These are phyloP conservation scores for Diddensiella caesifluorescens DNA, from an alignment of 805 yeast genomes.

Conservation along the genomic window DNA sequence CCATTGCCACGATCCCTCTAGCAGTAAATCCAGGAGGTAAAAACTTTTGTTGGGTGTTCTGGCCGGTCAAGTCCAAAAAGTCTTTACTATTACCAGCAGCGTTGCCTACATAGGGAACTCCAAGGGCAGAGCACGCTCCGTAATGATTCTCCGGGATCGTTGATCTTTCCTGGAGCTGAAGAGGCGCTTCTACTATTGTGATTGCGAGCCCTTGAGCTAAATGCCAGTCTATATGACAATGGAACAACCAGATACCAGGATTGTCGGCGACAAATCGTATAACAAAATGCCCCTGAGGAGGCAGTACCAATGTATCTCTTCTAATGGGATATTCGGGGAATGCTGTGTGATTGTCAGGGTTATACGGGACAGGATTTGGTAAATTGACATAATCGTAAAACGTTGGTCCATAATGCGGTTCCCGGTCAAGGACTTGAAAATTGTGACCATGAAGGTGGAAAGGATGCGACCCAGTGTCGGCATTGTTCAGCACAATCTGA, in stretches of 20 bases:
- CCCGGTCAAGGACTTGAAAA: constrained; percentile 74
- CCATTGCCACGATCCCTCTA: constrained; percentile 88
- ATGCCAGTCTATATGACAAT: constrained; percentile 99
- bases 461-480: constrained; percentile 90
- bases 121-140: constrained; percentile 52
- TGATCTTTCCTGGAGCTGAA: constrained; percentile 41
- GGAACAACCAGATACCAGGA: constrained; percentile 99
- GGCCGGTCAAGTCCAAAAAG: constrained; percentile 59
- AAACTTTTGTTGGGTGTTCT: constrained; percentile 57
- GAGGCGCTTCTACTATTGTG: constrained; percentile 76
- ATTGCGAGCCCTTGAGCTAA: constrained; percentile 88
- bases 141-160: constrained; percentile 55
- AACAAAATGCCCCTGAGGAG: constrained; percentile 35
- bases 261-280: constrained; percentile 85
- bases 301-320: constrained; percentile 62
- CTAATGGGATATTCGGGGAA: constrained; percentile 63
- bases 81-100: constrained; percentile 79
- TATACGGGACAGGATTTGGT: constrained; percentile 54
- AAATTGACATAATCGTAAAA: constrained; percentile 8
- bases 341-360: constrained; percentile 40
- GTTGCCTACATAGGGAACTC: constrained; percentile 59
- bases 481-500: constrained; percentile 77
- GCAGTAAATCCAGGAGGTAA: constrained; percentile 90
- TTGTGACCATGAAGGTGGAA: constrained; percentile 93
- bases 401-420: constrained; percentile 44